Base-by-base conservation (phyloP, 345 rosid species). In the Stellera chamaejasme region DNA sequence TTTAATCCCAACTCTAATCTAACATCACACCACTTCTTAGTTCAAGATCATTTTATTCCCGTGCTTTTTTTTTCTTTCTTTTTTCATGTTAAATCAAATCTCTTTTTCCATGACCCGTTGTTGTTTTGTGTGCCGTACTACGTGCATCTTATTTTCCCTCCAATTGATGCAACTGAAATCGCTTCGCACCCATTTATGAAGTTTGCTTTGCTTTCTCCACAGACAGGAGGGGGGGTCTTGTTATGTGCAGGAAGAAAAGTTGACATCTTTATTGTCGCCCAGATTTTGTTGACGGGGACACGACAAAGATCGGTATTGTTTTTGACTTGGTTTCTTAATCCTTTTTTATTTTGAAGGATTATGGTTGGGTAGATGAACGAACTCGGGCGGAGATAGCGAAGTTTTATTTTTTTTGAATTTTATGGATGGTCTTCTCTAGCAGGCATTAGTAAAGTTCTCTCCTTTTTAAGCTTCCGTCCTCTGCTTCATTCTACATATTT, bases 291-390 rank as follows among this genome's bases (percentile, higher is more conserved):
- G 62, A 65, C 67, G 43, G 59, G 61, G 66, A 69, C 67, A 68
- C 58, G 65, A 11, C 43, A 69, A 61, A 56, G 68, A 64, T 59
- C 54, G 67, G 69, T 61, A 47, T 45, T 27, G 41, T 8, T 32
- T 66, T 71, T 62, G 69, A 63, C 65, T 55, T 28, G 0, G 28
- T 2, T 19, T 28, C 45, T 43, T 28, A 6, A 4, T 10, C 49
- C 11, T 13, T 2, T 13, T 56, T 49, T 14, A 32, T 47, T 57
- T 67, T 52, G 52, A 52, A 51, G 52, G 5, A 45, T 68, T 72
- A 39, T 62, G 6, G 79, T 25, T 77, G 64, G 79, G 85, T 67
- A 75, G 89, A 75, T 82, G 81, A 77, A 66, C 85, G 27, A 82
- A 77, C 83, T 54, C 61, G 26, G 79, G 56, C 81, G 85, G 81